A percentile compares a stretch with the other conserved stretches of the same genome.
phyloP scores from a whole-genome alignment of 345 rosid species.

The Gossypium turneri region DNA sequence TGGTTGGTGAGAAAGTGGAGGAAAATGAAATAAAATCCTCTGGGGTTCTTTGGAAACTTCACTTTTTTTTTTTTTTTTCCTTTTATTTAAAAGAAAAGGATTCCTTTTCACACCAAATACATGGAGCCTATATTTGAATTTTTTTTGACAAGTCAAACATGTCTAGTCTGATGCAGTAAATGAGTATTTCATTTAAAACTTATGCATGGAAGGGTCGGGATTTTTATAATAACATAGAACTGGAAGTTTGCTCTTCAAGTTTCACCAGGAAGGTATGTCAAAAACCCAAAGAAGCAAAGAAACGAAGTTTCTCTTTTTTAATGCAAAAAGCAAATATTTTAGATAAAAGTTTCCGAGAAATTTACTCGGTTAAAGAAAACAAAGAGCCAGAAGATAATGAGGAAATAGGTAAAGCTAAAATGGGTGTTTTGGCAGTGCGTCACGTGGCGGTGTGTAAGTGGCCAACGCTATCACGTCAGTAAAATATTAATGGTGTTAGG shows the following conservation, averaged over 20 bases:
- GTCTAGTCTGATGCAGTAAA: too few species aligned
- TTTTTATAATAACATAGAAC: not conserved
- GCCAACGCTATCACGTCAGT: rapidly evolving
- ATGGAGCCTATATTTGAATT: too few species aligned
- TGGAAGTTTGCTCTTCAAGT: slow-evolving; percentile 3
- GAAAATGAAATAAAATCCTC: not conserved
- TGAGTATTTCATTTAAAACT: too few species aligned
- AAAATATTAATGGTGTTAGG: too few species aligned
- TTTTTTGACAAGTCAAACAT: too few species aligned
- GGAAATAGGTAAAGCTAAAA: not conserved
- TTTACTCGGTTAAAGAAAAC: slow-evolving; percentile 3
- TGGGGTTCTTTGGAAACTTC: not conserved
- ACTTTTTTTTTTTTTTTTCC: not conserved
- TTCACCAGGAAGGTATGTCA: not conserved
- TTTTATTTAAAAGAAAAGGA: too few species aligned
- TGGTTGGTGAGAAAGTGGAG: not conserved
- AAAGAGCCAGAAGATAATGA: not conserved
- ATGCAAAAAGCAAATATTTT: not conserved
- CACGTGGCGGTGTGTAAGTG: too few species aligned
- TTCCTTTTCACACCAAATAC: not conserved
- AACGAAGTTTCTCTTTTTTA: not conserved
- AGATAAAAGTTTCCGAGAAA: not conserved
- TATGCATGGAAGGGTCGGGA: not conserved
- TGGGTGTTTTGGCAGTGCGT: not conserved
- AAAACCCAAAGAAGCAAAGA: slow-evolving; percentile 14